Evolutionary conservation across 768 basidiomycete genomes (phyloP), one percentile per base, ranked within the genome.

Genomic region (Trametes punicea): DNA sequence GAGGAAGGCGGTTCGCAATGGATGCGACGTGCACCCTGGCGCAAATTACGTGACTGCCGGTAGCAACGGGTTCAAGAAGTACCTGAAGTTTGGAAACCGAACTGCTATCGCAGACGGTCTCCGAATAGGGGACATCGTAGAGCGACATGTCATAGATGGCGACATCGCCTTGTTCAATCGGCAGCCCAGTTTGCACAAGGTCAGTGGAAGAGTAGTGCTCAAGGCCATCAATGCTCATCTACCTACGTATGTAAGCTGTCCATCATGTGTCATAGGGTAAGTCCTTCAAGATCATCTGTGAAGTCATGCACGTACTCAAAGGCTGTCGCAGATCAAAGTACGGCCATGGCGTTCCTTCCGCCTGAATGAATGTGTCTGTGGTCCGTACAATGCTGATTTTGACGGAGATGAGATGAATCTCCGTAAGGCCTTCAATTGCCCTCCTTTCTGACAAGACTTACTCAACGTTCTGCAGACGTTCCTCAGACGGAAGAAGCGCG

Each of bases 371-470:
- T 99, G 97, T 82, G 97, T 98, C 8, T 99, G 97, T 73, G 94
- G 92, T 44, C 97, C 97, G 7, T 98, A 98, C 74, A 98, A 98
- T 67, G 97, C 97, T 46, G 97, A 99, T 77, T 99, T 99, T 62
- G 97, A 99, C 69, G 97, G 97, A 59, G 97, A 99, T 69, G 97
- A 99, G 71, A 99, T 99, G 97, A 99, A 99, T 73, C 76, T 99
- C 65, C 97, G 96, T 95, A 66, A 65, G 91, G 71, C 7, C 9
- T 26, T 69, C 13, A n/a, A n/a, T n/a, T 48, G 20, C 2, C 16
- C n/a, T 9, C 20, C n/a, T 3, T 41, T 21, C 30, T 18, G 11
- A 2, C 3, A 18, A 7, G 15, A 13, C 18, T 4, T 36, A 26
- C 42, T 34, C 4, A 45, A 25, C 10, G 15, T 29, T 20, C 18